A percentile compares a stretch with the other conserved stretches of the same genome.
Conservation (phyloP, 1,284 basidiomycete species). For the Hemileia vastatrix region DNA sequence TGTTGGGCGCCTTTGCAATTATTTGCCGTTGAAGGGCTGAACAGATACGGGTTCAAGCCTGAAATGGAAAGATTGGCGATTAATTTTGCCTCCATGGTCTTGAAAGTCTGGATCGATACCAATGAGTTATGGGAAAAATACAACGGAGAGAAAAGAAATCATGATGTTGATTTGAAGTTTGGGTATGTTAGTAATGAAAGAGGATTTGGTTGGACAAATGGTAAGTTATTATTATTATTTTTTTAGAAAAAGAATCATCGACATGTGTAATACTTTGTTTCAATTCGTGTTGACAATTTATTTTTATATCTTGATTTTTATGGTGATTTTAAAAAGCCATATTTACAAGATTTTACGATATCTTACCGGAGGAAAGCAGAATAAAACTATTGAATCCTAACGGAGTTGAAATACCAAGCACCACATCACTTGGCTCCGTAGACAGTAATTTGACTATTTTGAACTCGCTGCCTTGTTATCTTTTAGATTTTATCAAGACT, state of each 20-base stretch:
- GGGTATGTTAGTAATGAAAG: slow-evolving; percentile 16
- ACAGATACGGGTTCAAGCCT: not conserved
- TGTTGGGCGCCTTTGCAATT: slow-evolving; percentile 17
- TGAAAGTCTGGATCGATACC: slow-evolving; percentile 9
- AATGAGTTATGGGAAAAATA: slow-evolving; percentile 19
- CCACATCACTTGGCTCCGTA: too few relatives aligned
- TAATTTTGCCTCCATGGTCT: slow-evolving; percentile 15
- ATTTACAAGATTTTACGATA: slow-evolving; percentile 14
- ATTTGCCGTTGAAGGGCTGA: slow-evolving; percentile 14
- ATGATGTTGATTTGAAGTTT: slow-evolving; percentile 14
- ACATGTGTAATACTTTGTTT: not conserved
- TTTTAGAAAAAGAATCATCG: not conserved
- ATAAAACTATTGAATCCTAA: too few relatives aligned
- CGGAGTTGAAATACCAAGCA: too few relatives aligned
- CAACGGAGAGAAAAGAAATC: slow-evolving; percentile 1
- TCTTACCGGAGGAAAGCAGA: too few relatives aligned
- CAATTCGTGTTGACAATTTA: not conserved
- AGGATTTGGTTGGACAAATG: slow-evolving; percentile 21
- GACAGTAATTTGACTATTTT: too few relatives aligned
- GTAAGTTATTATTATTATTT: not conserved
- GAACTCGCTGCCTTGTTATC: too few relatives aligned
- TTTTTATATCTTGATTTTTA: not conserved
- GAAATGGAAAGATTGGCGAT: slow-evolving; percentile 4
- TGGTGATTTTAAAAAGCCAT: not conserved
- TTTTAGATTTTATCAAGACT: too few relatives aligned